These are phyloP conservation scores for Botrytis cinerea DNA, from an alignment of 2,329 filamentous ascomycete species.

Conservation along the genomic window DNA sequence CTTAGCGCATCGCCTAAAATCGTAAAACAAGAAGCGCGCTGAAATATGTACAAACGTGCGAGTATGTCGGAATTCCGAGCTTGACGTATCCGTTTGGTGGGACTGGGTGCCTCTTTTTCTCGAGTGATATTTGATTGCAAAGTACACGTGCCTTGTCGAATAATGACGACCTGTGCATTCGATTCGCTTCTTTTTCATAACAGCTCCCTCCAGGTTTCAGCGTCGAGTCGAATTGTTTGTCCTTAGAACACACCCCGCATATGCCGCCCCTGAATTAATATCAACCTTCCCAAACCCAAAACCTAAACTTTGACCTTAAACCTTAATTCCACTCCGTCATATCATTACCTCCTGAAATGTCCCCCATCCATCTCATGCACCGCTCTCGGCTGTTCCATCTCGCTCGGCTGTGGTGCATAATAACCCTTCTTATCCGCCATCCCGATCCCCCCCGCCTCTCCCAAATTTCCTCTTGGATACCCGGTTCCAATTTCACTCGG, in stretches of 20 bases:
- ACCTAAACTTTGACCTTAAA: neutral
- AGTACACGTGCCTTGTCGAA: neutral
- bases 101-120: neutral
- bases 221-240: neutral
- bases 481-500: conserved; percentile 8
- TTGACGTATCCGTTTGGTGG: neutral
- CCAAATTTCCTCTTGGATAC: neutral
- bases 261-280: neutral
- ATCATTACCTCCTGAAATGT: neutral
- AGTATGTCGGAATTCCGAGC: neutral
- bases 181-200: neutral
- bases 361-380: conserved; percentile 7
- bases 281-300: neutral
- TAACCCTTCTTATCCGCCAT: neutral
- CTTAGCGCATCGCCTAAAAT: neutral
- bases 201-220: neutral
- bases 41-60: neutral
- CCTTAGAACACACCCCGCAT: neutral
- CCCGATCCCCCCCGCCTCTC: neutral
- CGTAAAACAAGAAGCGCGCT: neutral
- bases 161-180: too few relatives aligned
- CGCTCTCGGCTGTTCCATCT: neutral
- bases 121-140: neutral
- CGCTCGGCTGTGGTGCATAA: neutral
- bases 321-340: neutral